Conservation (phyloP, 805 yeast species). For the Clavispora vitiphila region DNA sequence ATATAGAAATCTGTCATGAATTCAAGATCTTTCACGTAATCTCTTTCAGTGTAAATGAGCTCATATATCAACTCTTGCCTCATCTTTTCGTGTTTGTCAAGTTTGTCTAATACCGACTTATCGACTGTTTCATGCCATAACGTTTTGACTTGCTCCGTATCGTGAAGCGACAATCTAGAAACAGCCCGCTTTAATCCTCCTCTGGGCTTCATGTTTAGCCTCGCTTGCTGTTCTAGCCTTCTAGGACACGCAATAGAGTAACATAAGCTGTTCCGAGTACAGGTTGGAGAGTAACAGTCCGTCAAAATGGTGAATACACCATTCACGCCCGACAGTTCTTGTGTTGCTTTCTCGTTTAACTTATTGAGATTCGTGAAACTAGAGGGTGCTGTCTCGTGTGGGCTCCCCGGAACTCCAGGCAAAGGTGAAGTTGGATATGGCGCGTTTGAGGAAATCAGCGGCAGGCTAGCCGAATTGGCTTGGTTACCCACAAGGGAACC, state of each 20-base stretch:
- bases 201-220: slow-evolving; percentile 81
- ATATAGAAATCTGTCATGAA: slow-evolving; percentile 91
- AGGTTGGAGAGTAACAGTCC: slow-evolving; percentile 95
- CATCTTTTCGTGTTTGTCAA: slow-evolving; percentile 81
- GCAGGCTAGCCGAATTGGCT: slow-evolving; percentile 12
- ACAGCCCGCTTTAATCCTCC: slow-evolving; percentile 80
- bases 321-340: slow-evolving; percentile 47
- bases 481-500: slow-evolving; percentile 23
- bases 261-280: slow-evolving; percentile 82
- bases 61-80: slow-evolving; percentile 95
- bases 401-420: slow-evolving; percentile 15
- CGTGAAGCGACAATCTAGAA: slow-evolving; percentile 61
- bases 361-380: slow-evolving; percentile 15
- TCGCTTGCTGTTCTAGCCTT: slow-evolving; percentile 90
- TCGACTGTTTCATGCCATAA: slow-evolving; percentile 94
- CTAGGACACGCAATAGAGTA: slow-evolving; percentile 96
- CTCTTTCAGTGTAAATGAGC: slow-evolving; percentile 88
- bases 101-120: slow-evolving; percentile 64
- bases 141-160: slow-evolving; percentile 61
- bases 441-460: slow-evolving; percentile 15
- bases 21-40: slow-evolving; percentile 91
- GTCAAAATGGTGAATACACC: slow-evolving; percentile 92
- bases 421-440: slow-evolving; percentile 16
- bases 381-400: slow-evolving; percentile 10
- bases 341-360: slow-evolving; percentile 12